Conservation (phyloP, 73 alveolate species). For the Stentor roeselii region DNA sequence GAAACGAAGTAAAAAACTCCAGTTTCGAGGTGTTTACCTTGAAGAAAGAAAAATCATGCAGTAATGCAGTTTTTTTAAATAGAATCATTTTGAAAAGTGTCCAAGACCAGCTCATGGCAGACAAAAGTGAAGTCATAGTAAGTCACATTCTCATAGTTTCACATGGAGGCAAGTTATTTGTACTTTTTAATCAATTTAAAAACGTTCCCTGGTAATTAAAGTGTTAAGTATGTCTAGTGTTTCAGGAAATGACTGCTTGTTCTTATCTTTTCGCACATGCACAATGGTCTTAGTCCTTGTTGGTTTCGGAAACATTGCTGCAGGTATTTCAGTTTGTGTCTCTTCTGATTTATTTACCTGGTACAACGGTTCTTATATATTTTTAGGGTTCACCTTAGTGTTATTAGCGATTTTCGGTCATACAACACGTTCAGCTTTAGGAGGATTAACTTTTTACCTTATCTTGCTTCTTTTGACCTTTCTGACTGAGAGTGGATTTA, state of each 20-base stretch:
- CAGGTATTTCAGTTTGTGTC: not conserved
- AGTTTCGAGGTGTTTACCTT: not conserved
- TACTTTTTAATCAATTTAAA: constrained; percentile 9
- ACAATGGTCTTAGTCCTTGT: not conserved
- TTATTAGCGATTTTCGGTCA: not conserved
- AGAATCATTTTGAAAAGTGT: not conserved
- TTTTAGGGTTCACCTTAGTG: not conserved
- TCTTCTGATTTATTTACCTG: not conserved
- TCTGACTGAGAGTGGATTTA: not conserved
- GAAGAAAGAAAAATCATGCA: not conserved
- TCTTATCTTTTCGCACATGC: not conserved
- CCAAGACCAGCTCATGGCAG: not conserved
- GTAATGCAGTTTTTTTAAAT: constrained; percentile 14
- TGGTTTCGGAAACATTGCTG: constrained; percentile 23
- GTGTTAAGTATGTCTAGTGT: not conserved
- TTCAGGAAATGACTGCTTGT: constrained; percentile 4
- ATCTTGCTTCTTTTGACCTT: not conserved
- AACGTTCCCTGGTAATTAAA: not conserved
- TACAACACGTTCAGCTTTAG: not conserved
- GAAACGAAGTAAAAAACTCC: constrained; percentile 2
- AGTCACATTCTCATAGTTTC: not conserved
- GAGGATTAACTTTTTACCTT: not conserved
- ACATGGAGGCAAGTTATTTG: not conserved
- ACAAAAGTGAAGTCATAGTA: not conserved
- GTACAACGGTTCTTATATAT: constrained; percentile 20